These are phyloP conservation scores for Auriscalpium vulgare DNA, from an alignment of 768 basidiomycete species.

Conservation along the genomic window DNA sequence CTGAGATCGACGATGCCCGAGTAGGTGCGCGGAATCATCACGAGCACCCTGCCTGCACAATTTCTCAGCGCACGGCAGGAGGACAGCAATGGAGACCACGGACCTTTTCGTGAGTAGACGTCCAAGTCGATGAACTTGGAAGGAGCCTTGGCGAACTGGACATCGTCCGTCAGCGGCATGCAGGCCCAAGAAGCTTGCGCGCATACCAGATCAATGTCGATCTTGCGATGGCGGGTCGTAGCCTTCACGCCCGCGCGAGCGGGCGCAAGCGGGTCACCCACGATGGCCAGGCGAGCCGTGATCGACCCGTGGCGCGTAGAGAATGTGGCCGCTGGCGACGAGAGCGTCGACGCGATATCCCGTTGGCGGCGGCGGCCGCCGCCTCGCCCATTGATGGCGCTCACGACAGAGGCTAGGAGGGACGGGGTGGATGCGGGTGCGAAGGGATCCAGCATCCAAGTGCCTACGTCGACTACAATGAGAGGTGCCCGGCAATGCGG, in stretches of 20 bases:
- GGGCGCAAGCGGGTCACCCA: neutral
- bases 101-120: neutral
- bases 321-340: neutral
- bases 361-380: neutral
- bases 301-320: slow-evolving; percentile 8
- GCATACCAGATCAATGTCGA: slow-evolving; percentile 6
- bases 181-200: neutral
- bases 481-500: no score
- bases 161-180: neutral
- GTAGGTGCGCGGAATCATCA: slow-evolving; percentile 12
- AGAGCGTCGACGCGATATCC: neutral
- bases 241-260: slow-evolving; percentile 6
- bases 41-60: neutral
- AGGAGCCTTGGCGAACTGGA: slow-evolving; percentile 7
- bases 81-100: no score
- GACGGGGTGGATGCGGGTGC: neutral
- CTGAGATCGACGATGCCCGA: slow-evolving; percentile 10
- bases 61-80: no score
- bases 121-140: slow-evolving; percentile 5
- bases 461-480: neutral
- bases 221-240: slow-evolving; percentile 4
- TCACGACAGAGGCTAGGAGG: slow-evolving; percentile 6
- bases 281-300: slow-evolving; percentile 2
- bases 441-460: slow-evolving; percentile 10
- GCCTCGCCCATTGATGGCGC: neutral